These are phyloP conservation scores for Primulina eburnea DNA, from an alignment of 257 asterid genomes.

Conservation along the genomic window DNA sequence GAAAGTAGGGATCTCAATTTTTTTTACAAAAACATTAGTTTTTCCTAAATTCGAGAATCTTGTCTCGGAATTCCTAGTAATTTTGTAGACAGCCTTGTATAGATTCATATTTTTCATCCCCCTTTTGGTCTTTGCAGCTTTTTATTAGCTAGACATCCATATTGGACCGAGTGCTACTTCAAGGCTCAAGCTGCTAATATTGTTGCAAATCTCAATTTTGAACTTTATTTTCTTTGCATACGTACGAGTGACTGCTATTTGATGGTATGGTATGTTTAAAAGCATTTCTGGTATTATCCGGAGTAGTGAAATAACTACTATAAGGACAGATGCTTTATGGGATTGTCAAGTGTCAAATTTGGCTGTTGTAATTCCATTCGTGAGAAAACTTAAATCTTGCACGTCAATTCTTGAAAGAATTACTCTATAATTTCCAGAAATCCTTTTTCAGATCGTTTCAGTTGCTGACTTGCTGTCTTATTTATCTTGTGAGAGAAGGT, in stretches of 20 bases:
- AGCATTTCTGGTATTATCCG: constrained; percentile 34
- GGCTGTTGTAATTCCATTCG: constrained; percentile 47
- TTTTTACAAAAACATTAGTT: constrained; percentile 16
- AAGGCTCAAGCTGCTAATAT: background rate
- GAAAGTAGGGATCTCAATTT: constrained; percentile 5
- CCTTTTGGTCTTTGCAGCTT: constrained; percentile 4
- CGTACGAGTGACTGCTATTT: constrained; percentile 30
- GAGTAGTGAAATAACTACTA: constrained; percentile 34
- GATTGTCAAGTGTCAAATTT: constrained; percentile 46
- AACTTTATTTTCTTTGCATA: constrained; percentile 23
- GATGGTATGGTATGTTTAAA: constrained; percentile 27
- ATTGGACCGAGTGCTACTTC: constrained; percentile 21
- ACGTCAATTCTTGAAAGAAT: constrained; percentile 30
- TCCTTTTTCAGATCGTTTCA: constrained; percentile 36
- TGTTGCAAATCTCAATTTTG: constrained; percentile 24
- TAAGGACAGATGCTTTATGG: constrained; percentile 50
- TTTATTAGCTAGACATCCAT: constrained; percentile 28
- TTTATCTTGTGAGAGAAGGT: constrained; percentile 43
- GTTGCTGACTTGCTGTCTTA: constrained; percentile 48
- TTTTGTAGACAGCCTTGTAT: constrained; percentile 29
- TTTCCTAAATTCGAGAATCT: constrained; percentile 45
- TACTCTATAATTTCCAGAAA: constrained; percentile 32
- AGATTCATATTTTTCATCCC: constrained; percentile 46
- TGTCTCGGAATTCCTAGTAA: constrained; percentile 43
- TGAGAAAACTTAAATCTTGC: constrained; percentile 37